These are phyloP conservation scores for Neoascochyta sp. DNA, from an alignment of 2,329 filamentous ascomycete species.

Conservation along the genomic window DNA sequence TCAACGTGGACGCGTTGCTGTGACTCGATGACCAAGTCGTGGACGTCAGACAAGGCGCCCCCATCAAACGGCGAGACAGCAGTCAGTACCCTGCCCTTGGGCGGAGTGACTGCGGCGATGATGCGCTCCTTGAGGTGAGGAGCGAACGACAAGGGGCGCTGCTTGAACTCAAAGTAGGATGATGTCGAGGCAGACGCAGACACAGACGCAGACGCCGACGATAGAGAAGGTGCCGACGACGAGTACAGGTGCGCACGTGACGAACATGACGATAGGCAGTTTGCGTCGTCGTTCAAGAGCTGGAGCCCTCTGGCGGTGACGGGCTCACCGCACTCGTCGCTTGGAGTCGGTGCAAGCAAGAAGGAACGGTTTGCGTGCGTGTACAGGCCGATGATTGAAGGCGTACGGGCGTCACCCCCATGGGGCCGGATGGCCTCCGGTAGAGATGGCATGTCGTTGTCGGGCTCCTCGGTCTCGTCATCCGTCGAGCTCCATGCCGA, in stretches of 20 bases:
- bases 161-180: constrained; percentile 36
- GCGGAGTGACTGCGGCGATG: constrained; percentile 31
- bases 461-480: constrained; percentile 30
- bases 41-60: constrained; percentile 23
- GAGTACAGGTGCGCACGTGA: constrained; percentile 27
- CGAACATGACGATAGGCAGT: constrained; percentile 24
- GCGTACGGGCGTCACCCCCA: constrained; percentile 19
- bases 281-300: constrained; percentile 18
- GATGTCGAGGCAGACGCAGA: constrained; percentile 22
- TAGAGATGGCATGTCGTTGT: constrained; percentile 11
- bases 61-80: constrained; percentile 36
- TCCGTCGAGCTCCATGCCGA: constrained; percentile 39
- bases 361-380: constrained; percentile 24
- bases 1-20: constrained; percentile 33
- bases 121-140: constrained; percentile 25
- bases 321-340: constrained; percentile 18
- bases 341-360: constrained; percentile 31
- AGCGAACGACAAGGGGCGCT: constrained; percentile 19
- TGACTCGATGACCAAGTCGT: constrained; percentile 32
- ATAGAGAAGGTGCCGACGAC: constrained; percentile 32
- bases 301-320: constrained; percentile 17
- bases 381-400: constrained; percentile 33
- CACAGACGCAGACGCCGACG: constrained; percentile 25
- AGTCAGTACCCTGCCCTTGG: constrained; percentile 21
- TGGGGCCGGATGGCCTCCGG: constrained; percentile 15